A percentile compares a stretch with the other conserved stretches of the same genome.
phyloP scores from a whole-genome alignment of 306 rosid species.

The Inga leiocalycina region DNA sequence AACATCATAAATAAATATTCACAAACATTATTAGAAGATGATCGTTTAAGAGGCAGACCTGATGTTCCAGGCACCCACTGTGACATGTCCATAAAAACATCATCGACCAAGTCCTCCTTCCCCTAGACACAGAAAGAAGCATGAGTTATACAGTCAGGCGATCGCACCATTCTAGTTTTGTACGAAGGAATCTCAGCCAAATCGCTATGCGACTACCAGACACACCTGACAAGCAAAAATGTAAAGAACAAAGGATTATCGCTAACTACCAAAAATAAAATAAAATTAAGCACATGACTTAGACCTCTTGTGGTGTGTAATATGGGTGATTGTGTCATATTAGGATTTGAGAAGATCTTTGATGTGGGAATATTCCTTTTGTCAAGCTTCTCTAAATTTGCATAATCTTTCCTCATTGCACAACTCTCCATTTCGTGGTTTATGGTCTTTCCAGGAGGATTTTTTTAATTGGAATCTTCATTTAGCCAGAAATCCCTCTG shows the following conservation, averaged over 20 bases:
- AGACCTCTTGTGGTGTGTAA: not conserved
- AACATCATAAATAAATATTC: constrained; percentile 9
- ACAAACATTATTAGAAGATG: constrained; percentile 10
- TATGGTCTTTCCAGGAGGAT: not conserved
- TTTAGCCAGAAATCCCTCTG: not conserved
- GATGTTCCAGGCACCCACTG: constrained; percentile 58
- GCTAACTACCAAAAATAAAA: constrained; percentile 3
- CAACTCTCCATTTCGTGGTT: not conserved
- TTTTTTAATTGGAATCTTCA: not conserved
- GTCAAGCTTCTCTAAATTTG: not conserved
- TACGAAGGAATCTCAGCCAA: not conserved
- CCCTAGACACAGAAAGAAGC: constrained; percentile 52
- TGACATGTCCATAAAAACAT: constrained; percentile 57
- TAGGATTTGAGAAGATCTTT: not conserved
- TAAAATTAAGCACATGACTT: not conserved
- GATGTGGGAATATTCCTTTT: not conserved
- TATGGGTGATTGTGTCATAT: not conserved
- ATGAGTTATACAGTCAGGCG: constrained; percentile 16
- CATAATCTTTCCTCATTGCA: not conserved
- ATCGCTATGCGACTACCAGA: not conserved
- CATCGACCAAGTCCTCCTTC: constrained; percentile 55
- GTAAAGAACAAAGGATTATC: not conserved
- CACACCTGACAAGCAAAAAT: not conserved
- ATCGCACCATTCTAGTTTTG: not conserved
- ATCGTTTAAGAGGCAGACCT: constrained; percentile 53